phyloP scores from a whole-genome alignment of 1,284 basidiomycete genomes.

The Fomitopsis pinicola region DNA sequence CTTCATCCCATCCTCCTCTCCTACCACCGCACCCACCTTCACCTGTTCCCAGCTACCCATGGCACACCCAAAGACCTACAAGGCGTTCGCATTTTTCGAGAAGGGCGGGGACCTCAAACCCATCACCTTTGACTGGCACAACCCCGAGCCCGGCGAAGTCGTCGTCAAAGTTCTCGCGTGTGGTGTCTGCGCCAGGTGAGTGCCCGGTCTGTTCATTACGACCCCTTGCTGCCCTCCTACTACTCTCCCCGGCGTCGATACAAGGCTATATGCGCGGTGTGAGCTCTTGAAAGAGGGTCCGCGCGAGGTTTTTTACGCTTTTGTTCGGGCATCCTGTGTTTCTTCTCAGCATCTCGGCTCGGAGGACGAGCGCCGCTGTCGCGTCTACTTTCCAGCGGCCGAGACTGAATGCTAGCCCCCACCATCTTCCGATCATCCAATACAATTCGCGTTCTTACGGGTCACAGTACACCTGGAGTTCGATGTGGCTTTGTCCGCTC shows the following conservation, averaged over 20 bases:
- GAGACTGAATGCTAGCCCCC: too few species aligned
- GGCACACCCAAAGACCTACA: slow-evolving; percentile 18
- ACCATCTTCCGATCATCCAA: too few species aligned
- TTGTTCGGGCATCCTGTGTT: too few species aligned
- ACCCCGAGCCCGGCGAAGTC: slow-evolving; percentile 20
- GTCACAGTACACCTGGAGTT: too few species aligned
- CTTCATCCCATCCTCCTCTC: neutral
- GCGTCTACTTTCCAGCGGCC: too few species aligned
- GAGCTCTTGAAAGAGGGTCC: too few species aligned
- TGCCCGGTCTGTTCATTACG: neutral
- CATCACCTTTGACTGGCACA: slow-evolving; percentile 20
- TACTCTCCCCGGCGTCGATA: neutral
- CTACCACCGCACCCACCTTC: neutral
- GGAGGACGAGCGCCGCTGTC: too few species aligned
- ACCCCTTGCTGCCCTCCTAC: neutral
- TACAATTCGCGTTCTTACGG: too few species aligned
- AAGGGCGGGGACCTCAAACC: slow-evolving; percentile 18
- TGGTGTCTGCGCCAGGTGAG: slow-evolving; percentile 23
- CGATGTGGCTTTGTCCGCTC: too few species aligned
- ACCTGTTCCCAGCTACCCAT: neutral
- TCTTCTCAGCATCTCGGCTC: too few species aligned
- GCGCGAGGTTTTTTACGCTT: too few species aligned
- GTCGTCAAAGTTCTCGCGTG: slow-evolving; percentile 25
- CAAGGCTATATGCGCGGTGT: neutral
- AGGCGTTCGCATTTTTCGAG: slow-evolving; percentile 22